Conservation (phyloP, 805 yeast genomes). For the Pichia scutulata region DNA sequence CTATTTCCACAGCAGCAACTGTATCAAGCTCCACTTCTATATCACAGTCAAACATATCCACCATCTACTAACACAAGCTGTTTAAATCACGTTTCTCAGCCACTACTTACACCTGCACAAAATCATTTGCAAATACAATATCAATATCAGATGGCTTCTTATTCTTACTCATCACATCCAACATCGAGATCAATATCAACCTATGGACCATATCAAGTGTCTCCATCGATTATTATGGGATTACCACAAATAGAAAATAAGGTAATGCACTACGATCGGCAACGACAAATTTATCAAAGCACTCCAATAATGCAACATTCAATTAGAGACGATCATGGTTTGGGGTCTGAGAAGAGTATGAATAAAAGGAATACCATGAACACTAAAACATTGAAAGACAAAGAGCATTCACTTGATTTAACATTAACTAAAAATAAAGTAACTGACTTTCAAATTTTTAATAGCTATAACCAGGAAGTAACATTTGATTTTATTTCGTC, state of each 20-base stretch:
- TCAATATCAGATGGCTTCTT: neutral
- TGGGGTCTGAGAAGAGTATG: neutral
- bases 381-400: neutral
- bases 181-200: neutral
- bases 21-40: neutral
- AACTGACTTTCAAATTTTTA: neutral
- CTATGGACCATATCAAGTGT: neutral
- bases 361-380: neutral
- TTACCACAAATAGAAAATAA: neutral
- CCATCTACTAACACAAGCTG: neutral
- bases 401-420: neutral
- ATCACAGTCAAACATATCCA: neutral
- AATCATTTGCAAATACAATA: neutral
- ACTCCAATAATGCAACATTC: neutral
- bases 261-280: neutral
- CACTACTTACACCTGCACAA: neutral
- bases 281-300: neutral
- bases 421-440: neutral
- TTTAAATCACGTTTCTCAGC: neutral
- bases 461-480: neutral
- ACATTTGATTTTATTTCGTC: constrained; percentile 1
- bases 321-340: neutral
- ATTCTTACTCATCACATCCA: neutral
- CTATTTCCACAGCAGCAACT: neutral
- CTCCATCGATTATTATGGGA: neutral